Conservation (phyloP, 2,329 filamentous ascomycete species). For the Hypoxylon sp. region DNA sequence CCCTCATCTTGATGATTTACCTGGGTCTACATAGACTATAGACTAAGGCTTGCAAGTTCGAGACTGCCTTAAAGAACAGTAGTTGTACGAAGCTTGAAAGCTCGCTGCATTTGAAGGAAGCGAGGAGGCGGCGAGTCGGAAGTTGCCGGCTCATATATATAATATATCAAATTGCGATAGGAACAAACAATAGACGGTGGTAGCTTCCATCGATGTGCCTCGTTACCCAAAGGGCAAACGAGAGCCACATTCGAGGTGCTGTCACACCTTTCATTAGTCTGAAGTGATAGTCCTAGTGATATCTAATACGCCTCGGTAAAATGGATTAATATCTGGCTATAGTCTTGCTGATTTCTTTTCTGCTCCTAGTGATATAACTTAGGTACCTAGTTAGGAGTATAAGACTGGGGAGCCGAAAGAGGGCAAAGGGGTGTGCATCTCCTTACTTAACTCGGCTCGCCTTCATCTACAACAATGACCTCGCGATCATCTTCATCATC, state of each 20-base stretch:
- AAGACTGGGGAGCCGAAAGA: background rate
- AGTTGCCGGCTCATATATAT: background rate
- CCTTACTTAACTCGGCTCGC: background rate
- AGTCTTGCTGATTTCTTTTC: background rate
- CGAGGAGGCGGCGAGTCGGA: background rate
- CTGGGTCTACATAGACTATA: background rate
- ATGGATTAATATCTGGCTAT: background rate
- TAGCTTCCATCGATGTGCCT: background rate
- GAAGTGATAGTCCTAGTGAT: too few relatives aligned
- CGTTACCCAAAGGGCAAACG: background rate
- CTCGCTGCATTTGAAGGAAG: background rate
- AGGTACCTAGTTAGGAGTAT: background rate
- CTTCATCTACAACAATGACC: conserved; percentile 20
- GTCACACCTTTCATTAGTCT: too few relatives aligned
- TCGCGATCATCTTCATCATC: conserved; percentile 39
- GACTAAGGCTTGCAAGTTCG: background rate
- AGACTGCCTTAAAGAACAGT: background rate
- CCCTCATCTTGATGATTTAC: conserved; percentile 13
- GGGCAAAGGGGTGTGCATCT: background rate
- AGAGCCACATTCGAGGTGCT: background rate
- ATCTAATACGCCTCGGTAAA: background rate
- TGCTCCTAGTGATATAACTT: background rate
- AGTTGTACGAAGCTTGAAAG: background rate
- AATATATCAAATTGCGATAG: background rate
- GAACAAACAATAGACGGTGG: background rate